Conservation (phyloP, 192 early-diverging fungal genomes). For the Coemansia aciculifera region DNA sequence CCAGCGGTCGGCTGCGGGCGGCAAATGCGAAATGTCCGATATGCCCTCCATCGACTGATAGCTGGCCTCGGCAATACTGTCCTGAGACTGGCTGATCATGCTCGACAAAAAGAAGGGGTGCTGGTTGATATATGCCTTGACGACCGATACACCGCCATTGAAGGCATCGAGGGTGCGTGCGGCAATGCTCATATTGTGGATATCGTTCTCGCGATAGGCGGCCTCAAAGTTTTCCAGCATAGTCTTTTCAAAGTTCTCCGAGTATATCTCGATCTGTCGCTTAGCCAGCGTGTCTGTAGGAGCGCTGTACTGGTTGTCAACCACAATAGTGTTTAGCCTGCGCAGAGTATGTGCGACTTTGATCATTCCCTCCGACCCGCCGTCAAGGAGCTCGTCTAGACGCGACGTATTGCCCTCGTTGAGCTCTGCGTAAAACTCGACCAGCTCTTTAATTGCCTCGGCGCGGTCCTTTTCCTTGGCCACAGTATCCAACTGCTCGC, state of each 20-base stretch:
- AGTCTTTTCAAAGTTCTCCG: conserved; percentile 88
- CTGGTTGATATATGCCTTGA: conserved; percentile 95
- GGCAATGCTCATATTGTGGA: conserved; percentile 66
- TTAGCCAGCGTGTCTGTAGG: conserved; percentile 61
- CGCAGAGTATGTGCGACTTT: conserved; percentile 86
- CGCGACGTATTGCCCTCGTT: conserved; percentile 71
- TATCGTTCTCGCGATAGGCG: conserved; percentile 78
- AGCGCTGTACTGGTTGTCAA: conserved; percentile 52
- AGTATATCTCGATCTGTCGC: conserved; percentile 86
- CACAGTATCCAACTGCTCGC: conserved; percentile 96
- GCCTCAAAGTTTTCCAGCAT: conserved; percentile 86
- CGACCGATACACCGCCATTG: conserved; percentile 92
- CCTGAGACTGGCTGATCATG: conserved; percentile 65
- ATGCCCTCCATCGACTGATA: conserved; percentile 47
- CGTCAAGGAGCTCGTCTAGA: conserved; percentile 72
- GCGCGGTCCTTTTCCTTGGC: conserved; percentile 89
- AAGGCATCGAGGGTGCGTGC: conserved; percentile 89
- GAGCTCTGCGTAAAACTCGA: conserved; percentile 92
- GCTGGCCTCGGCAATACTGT: conserved; percentile 50
- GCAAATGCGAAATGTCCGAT: conserved; percentile 47
- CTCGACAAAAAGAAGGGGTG: conserved; percentile 93
- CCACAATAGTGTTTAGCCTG: conserved; percentile 73
- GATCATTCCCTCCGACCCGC: conserved; percentile 80
- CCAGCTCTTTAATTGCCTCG: conserved; percentile 83
- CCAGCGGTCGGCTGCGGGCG: conserved; percentile 68